phyloP scores from a whole-genome alignment of 805 yeast genomes.

The Limtongozyma cylindracea region DNA sequence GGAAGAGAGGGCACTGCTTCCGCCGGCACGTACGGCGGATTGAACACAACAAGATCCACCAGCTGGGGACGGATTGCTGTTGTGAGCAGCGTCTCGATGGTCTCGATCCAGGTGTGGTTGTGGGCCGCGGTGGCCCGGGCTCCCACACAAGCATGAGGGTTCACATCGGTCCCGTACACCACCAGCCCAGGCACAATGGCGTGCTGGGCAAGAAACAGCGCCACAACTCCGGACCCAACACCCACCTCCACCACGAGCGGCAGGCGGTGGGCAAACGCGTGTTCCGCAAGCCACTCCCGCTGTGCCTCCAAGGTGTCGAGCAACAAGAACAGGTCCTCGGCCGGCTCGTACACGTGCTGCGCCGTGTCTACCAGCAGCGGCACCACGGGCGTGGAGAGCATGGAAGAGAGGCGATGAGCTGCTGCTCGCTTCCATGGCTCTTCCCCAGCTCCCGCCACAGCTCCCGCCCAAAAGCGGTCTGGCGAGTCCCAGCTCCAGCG shows the following conservation, averaged over 20 bases:
- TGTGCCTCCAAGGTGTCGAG: constrained; percentile 61
- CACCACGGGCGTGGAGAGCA: constrained; percentile 16
- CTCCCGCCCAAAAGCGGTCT: no score
- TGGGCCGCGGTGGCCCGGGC: constrained; percentile 4
- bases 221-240: constrained; percentile 75
- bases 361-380: constrained; percentile 6
- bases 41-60: constrained; percentile 61
- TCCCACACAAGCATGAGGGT: constrained; percentile 46
- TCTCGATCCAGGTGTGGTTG: constrained; percentile 3
- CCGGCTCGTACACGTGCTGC: constrained; percentile 81
- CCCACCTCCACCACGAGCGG: constrained; percentile 70
- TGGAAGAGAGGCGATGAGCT: no score
- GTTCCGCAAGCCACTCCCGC: constrained; percentile 6
- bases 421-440: no score
- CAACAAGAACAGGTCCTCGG: constrained; percentile 76
- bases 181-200: constrained; percentile 21
- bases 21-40: constrained; percentile 95
- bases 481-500: no score
- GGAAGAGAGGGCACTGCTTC: constrained; percentile 46
- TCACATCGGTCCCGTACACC: constrained; percentile 59
- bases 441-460: no score
- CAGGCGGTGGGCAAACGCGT: constrained; percentile 2
- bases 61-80: constrained; percentile 17
- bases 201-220: constrained; percentile 53
- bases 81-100: constrained; percentile 17